phyloP scores from a whole-genome alignment of 2,329 filamentous ascomycete genomes.

The Aspergillus brasiliensis region DNA sequence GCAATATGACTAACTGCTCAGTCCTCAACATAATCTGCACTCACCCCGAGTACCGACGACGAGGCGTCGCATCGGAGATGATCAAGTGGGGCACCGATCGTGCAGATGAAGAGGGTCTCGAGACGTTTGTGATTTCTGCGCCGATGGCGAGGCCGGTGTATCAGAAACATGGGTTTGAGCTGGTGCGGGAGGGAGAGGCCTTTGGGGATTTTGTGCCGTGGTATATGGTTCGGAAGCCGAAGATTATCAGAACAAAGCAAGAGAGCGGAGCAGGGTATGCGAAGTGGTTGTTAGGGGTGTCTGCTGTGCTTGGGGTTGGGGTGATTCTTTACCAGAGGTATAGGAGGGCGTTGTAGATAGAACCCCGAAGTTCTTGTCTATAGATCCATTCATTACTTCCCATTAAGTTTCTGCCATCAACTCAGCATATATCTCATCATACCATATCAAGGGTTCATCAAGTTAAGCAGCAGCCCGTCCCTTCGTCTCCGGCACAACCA shows the following conservation, averaged over 20 bases:
- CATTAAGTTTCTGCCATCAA: too few relatives aligned
- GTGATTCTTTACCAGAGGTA: not conserved
- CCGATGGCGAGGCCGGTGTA: slow-evolving; percentile 40
- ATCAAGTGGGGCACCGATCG: slow-evolving; percentile 41
- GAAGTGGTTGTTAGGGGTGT: not conserved
- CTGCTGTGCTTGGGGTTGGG: not conserved
- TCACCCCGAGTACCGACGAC: slow-evolving; percentile 25
- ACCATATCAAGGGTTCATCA: too few relatives aligned
- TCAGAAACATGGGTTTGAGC: slow-evolving; percentile 41
- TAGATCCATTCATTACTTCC: too few relatives aligned
- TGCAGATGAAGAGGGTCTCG: slow-evolving; percentile 36
- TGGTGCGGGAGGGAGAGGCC: slow-evolving; percentile 14
- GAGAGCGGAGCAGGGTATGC: not conserved
- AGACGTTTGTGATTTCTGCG: slow-evolving; percentile 41
- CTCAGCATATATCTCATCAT: too few relatives aligned
- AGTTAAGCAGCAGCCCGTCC: slow-evolving; percentile 4
- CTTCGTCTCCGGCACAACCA: slow-evolving; percentile 5
- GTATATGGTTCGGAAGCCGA: slow-evolving; percentile 12
- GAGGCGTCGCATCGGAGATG: slow-evolving; percentile 30
- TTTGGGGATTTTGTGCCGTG: slow-evolving; percentile 11
- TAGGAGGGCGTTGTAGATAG: not conserved
- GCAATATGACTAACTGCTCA: not conserved
- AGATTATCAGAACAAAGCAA: too few relatives aligned
- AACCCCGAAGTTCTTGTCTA: not conserved
- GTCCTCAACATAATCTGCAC: slow-evolving; percentile 31